A percentile compares a stretch with the other conserved stretches of the same genome.
Conservation (phyloP, 2,329 filamentous ascomycete species). For the Ophiostoma sp. region DNA sequence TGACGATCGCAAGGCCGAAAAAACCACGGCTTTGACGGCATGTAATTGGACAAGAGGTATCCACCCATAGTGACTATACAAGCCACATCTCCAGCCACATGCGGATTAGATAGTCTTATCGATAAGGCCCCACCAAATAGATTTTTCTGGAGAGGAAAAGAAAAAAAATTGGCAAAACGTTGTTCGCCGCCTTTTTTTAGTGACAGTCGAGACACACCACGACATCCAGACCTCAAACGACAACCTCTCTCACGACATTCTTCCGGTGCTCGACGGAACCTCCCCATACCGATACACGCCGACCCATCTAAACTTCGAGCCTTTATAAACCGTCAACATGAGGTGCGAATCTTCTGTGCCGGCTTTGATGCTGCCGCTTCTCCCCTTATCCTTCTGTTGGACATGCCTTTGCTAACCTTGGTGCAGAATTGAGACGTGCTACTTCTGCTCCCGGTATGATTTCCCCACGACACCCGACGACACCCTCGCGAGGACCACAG, state of each 20-base stretch:
- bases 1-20: slow-evolving; percentile 11
- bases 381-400: neutral
- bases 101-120: slow-evolving; percentile 19
- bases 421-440: slow-evolving; percentile 57
- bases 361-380: neutral
- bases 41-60: neutral
- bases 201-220: slow-evolving; percentile 15
- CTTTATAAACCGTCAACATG: slow-evolving; percentile 14
- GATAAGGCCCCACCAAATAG: slow-evolving; percentile 27
- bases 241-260: slow-evolving; percentile 11
- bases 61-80: neutral
- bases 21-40: neutral
- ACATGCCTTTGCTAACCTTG: neutral
- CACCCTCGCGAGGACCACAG: slow-evolving; percentile 7
- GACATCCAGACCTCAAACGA: slow-evolving; percentile 5
- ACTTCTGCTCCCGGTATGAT: slow-evolving; percentile 60
- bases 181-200: slow-evolving; percentile 23
- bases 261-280: slow-evolving; percentile 17
- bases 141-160: slow-evolving; percentile 22
- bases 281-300: neutral
- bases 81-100: slow-evolving; percentile 22
- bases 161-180: slow-evolving; percentile 24
- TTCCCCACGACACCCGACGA: neutral
- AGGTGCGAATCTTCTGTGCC: neutral
- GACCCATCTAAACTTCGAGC: neutral